These are phyloP conservation scores for Kickxella alabastrina DNA, from an alignment of 192 early-diverging fungal genomes.

Conservation along the genomic window DNA sequence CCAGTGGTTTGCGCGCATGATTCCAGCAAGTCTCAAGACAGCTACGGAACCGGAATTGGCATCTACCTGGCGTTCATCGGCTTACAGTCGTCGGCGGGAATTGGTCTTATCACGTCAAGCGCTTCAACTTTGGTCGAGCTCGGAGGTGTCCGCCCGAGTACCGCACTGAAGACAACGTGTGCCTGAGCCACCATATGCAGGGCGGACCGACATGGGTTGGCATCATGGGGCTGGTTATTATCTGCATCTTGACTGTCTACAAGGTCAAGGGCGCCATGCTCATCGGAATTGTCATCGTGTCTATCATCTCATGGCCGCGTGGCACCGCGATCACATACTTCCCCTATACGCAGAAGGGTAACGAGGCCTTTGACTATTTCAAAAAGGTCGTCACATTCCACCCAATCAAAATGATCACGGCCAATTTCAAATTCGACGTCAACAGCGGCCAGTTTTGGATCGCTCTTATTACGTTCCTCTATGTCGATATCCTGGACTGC, in stretches of 20 bases:
- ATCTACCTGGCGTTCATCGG: slow-evolving; percentile 76
- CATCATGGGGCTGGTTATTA: slow-evolving; percentile 66
- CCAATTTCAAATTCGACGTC: slow-evolving; percentile 61
- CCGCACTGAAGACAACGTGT: slow-evolving; percentile 56
- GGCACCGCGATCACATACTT: slow-evolving; percentile 67
- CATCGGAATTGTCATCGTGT: slow-evolving; percentile 64
- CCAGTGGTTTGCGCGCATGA: slow-evolving; percentile 69
- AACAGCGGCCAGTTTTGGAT: slow-evolving; percentile 63
- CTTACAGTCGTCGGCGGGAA: slow-evolving; percentile 72
- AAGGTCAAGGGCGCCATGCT: slow-evolving; percentile 67
- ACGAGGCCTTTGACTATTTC: slow-evolving; percentile 63
- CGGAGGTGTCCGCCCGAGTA: slow-evolving; percentile 57
- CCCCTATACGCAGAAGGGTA: slow-evolving; percentile 59
- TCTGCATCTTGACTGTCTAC: slow-evolving; percentile 59
- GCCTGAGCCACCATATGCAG: slow-evolving; percentile 57
- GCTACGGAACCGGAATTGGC: slow-evolving; percentile 73
- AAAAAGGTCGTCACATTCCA: slow-evolving; percentile 67
- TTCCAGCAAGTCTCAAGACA: slow-evolving; percentile 67
- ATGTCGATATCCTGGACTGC: slow-evolving; percentile 82
- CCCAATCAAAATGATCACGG: slow-evolving; percentile 55
- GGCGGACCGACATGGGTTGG: slow-evolving; percentile 64
- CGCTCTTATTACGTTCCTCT: slow-evolving; percentile 77
- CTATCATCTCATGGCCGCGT: slow-evolving; percentile 70
- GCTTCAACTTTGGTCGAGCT: slow-evolving; percentile 64
- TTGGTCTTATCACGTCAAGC: slow-evolving; percentile 64